Base-by-base conservation (phyloP, 345 rosid genomes). In the Gossypium stocksii region DNA sequence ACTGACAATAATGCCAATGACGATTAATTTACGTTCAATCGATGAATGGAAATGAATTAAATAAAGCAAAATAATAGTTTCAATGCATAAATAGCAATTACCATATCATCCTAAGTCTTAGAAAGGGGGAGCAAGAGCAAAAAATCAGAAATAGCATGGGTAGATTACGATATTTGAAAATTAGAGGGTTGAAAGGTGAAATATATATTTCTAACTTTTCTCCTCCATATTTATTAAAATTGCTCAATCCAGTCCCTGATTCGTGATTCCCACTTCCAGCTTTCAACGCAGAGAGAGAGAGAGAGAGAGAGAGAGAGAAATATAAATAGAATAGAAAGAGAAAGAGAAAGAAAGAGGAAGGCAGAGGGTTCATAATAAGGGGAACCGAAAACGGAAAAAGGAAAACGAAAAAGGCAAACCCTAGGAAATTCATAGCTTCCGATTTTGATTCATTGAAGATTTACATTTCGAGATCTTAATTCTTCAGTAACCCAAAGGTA, bases 391-490 rank as follows among this genome's bases (percentile, higher is more conserved):
- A 57, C 22, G 14, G 3, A 6, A 57, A 10, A 20, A 54, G 10
- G 11, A 57, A 20, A 3, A 7, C 56, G 29, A 2, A 20, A 57
- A 22, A 22, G 27, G 27, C 61, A 57, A 57, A 57, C 60, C 60
- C 61, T 57, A 57, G 25, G 61, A 57, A 56, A 22, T 57, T 57
- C 61, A 20, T 57, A 57, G 61, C 27, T 57, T 57, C 29, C 27
- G 61, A 20, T 57, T 20, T 57, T 57, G 61, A 57, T 19, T 19
- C 29, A 57, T 57, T 57, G 61, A 2, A 20, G 61, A 57, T 57
- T 57, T 57, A 9, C 27, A 79, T 80, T 80, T 77, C 70, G 65
- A 82, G 86, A 86, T 86, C 89, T 76, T 68, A 67, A 59, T 72
- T 80, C 76, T 63, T 74, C 76, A 82, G 74, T 68, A 60, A 17